A percentile compares a stretch with the other conserved stretches of the same genome.
phyloP scores from a whole-genome alignment of 495 filamentous ascomycete species.

The Talaromyces adpressus region DNA sequence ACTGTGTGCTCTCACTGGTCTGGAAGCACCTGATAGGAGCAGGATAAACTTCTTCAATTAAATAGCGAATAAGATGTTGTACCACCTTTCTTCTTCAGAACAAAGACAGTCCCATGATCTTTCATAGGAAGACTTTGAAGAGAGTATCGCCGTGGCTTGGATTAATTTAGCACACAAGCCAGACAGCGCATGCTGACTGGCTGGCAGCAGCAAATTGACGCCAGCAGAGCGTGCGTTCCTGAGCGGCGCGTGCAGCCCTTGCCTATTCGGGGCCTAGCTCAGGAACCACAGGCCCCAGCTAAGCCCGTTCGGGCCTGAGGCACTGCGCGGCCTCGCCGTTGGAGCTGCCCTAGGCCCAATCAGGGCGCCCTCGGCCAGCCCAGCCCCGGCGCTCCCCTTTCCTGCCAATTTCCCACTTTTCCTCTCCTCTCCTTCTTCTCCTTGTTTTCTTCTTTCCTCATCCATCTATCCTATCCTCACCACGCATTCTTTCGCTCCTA shows the following conservation, averaged over 20 bases:
- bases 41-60: neutral
- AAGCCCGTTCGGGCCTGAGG: neutral
- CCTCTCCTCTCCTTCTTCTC: constrained; percentile 36
- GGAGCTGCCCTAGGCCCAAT: neutral
- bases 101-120: neutral
- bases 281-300: neutral
- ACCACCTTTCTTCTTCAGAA: neutral
- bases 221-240: constrained; percentile 8
- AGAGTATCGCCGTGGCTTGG: neutral
- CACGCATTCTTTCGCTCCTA: constrained; percentile 28
- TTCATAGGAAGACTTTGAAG: neutral
- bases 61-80: neutral
- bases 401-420: constrained; percentile 18
- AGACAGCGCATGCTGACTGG: neutral
- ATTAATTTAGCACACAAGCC: neutral
- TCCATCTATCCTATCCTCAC: constrained; percentile 8
- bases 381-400: constrained; percentile 1
- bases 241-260: neutral
- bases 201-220: neutral
- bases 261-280: neutral
- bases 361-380: neutral
- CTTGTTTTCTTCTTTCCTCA: constrained; percentile 38
- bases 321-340: neutral
- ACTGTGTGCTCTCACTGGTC: neutral
- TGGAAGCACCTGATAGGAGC: neutral